Evolutionary conservation across 352 stramenopile genomes (phyloP).

Genomic region (Globisporangium cystogenes): DNA sequence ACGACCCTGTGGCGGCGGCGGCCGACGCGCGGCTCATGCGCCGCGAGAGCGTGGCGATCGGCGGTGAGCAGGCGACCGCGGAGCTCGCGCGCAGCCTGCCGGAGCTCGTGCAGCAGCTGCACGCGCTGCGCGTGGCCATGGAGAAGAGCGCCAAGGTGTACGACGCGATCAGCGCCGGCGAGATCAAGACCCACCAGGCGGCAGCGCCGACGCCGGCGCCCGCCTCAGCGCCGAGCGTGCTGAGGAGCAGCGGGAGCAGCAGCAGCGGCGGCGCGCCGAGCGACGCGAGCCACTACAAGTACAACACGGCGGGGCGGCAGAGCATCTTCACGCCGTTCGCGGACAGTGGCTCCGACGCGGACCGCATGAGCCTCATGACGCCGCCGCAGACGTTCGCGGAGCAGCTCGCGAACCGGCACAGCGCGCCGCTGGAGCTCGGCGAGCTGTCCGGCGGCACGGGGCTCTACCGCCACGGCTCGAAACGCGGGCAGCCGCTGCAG

Average conservation of each 20-base stretch:
- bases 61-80: constrained; percentile 11
- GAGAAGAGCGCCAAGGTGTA: constrained; percentile 70
- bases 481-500: constrained; percentile 20
- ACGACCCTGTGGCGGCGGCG: not conserved
- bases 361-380: constrained; percentile 8
- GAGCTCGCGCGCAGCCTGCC: constrained; percentile 63
- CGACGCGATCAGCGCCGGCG: constrained; percentile 35
- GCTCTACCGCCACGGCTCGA: constrained; percentile 22
- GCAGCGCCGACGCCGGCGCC: not conserved
- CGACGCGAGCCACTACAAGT: not conserved
- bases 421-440: constrained; percentile 11
- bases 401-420: constrained; percentile 7
- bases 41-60: constrained; percentile 22
- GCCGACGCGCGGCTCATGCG: constrained; percentile 1
- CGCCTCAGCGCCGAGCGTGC: constrained; percentile 2
- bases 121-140: constrained; percentile 57
- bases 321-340: constrained; percentile 39
- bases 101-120: constrained; percentile 56
- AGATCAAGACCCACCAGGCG: constrained; percentile 11
- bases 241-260: constrained; percentile 3
- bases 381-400: constrained; percentile 3
- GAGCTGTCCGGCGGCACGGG: constrained; percentile 7
- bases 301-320: constrained; percentile 5
- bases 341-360: constrained; percentile 1
- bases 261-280: constrained; percentile 1